These are phyloP conservation scores for Hymenotorrendiella dingleyae DNA, from an alignment of 2,329 filamentous ascomycete genomes.

Conservation along the genomic window DNA sequence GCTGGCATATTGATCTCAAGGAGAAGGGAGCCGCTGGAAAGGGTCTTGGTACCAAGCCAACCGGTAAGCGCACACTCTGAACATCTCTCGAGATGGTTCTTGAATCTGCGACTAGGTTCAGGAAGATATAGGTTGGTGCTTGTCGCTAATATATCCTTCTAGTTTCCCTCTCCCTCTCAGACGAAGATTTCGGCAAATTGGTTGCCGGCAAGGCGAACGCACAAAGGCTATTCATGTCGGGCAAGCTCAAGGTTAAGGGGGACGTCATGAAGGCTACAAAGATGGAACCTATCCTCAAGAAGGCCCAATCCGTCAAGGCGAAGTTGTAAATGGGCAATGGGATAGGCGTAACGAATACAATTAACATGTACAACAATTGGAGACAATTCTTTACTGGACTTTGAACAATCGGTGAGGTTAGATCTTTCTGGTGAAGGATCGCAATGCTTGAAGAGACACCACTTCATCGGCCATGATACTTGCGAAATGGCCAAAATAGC, in stretches of 20 bases:
- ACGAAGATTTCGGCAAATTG: conserved; percentile 80
- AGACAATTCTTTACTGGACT: too few species aligned
- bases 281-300: conserved; percentile 88
- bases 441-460: too few species aligned
- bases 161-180: conserved; percentile 84
- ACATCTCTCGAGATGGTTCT: too few species aligned
- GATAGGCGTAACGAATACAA: neutral
- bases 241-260: conserved; percentile 96
- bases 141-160: conserved; percentile 1
- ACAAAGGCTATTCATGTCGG: conserved; percentile 90
- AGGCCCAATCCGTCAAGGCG: conserved; percentile 68
- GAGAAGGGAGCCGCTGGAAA: conserved; percentile 76
- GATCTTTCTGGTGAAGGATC: too few species aligned
- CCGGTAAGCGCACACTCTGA: conserved; percentile 52
- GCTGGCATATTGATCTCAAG: conserved; percentile 96
- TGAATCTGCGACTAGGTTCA: too few species aligned
- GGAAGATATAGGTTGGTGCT: too few species aligned
- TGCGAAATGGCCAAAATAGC: too few species aligned
- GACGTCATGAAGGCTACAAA: conserved; percentile 99
- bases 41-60: conserved; percentile 74
- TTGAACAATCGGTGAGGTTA: too few species aligned
- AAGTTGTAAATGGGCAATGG: conserved; percentile 59
- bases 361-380: too few species aligned
- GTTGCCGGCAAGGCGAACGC: conserved; percentile 86
- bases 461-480: too few species aligned